These are phyloP conservation scores for Bruguiera hainesii DNA, from an alignment of 441 rosid genomes.

Conservation along the genomic window DNA sequence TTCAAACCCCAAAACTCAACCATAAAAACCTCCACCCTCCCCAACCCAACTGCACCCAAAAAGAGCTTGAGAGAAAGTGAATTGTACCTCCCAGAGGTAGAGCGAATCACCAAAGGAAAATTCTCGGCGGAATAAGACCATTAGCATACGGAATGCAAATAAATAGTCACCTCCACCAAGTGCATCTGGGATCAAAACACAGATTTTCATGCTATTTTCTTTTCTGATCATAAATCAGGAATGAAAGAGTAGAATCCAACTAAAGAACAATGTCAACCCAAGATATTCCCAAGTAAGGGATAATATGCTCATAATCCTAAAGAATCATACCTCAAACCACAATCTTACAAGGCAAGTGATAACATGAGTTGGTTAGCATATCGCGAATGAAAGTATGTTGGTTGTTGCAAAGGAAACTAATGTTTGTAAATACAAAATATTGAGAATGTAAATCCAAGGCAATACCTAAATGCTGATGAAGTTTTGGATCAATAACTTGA, in stretches of 20 bases:
- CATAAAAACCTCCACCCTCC: too few species aligned
- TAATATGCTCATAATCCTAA: not conserved
- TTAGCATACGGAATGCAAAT: conserved; percentile 93
- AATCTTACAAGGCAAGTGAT: not conserved
- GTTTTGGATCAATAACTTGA: conserved; percentile 89
- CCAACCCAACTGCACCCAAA: too few species aligned
- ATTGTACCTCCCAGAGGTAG: conserved; percentile 92
- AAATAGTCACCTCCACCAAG: conserved; percentile 96
- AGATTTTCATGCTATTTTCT: conserved; percentile 8
- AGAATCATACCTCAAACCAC: conserved; percentile 8
- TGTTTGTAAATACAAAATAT: not conserved
- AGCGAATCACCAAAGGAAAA: conserved; percentile 94
- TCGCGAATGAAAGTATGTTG: not conserved
- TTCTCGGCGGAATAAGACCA: conserved; percentile 96
- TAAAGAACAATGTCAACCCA: not conserved
- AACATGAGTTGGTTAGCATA: not conserved
- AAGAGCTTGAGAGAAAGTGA: conserved; percentile 10
- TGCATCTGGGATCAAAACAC: conserved; percentile 49
- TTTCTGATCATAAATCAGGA: conserved; percentile 6
- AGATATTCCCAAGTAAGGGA: not conserved
- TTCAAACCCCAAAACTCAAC: too few species aligned
- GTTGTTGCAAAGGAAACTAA: not conserved
- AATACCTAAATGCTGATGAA: conserved; percentile 92
- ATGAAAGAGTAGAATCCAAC: not conserved
- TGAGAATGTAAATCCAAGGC: conserved; percentile 3